phyloP scores from a whole-genome alignment of 148 eudicot species.

The Polygonum maritimum region DNA sequence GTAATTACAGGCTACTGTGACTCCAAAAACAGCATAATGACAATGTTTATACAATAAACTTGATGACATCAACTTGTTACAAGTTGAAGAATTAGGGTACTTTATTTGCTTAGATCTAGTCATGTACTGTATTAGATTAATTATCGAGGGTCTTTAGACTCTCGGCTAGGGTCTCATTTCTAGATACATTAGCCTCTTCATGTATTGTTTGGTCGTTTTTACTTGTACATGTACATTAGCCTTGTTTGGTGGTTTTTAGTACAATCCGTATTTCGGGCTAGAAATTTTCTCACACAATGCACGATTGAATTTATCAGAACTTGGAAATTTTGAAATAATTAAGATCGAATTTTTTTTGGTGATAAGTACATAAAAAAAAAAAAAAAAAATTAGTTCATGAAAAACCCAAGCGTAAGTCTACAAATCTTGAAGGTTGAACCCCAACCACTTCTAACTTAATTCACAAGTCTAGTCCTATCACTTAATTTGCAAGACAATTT shows the following conservation, averaged over 20 bases:
- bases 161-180: not conserved
- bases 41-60: not conserved
- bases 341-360: not conserved
- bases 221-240: no score
- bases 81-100: not conserved
- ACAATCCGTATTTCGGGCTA: no score
- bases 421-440: not conserved
- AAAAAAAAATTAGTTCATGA: no score
- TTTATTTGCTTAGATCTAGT: not conserved
- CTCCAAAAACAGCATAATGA: not conserved
- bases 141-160: not conserved
- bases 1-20: not conserved
- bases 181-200: not conserved
- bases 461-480: no score
- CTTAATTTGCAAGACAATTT: not conserved
- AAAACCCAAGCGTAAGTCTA: not conserved
- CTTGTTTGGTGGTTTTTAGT: no score
- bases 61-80: not conserved
- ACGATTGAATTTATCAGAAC: no score
- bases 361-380: no score
- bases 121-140: not conserved
- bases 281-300: no score
- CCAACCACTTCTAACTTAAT: no score
- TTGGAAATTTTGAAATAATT: no score
- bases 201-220: no score